Base-by-base conservation (phyloP, 148 eudicot species). In the Dianthus caryophyllus region DNA sequence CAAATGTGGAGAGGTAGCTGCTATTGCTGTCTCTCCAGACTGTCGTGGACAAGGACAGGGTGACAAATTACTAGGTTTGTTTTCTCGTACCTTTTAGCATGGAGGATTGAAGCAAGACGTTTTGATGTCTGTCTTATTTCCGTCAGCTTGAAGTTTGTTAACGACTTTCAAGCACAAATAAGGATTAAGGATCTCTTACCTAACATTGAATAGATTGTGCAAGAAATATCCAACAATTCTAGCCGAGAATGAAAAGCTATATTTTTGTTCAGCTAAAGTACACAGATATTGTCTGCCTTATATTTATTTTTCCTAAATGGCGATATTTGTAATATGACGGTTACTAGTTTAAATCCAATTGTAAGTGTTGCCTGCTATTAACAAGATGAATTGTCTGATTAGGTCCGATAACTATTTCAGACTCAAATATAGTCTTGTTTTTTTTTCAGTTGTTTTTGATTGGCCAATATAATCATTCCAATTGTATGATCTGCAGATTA, bases 11-110 rank as follows among this genome's bases (percentile, higher is more conserved):
- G 98, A 94, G 76, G 87, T 94, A 76, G 97, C 98, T 74, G 91
- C 97, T 29, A 81, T 90, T 73, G 98, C 97, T 75, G 98, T 94
- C 76, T 90, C 97, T 67, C 84, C 97, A 17, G 97, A 94, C 54
- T 94, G 98, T 71, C 97, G 96, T 55, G 97, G 92, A 52, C 97
- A 90, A 80, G 96, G 98, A 65, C 97, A 86, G 75, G 98, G 98
- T 66, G 98, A 94, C 75, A 90, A 90, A 76, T 79, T 94, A 66
- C 86, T 94, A 52, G 98, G 98, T 94, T 86, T 17, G 43, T 51
- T 61, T 24, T 33, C 39, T 14, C 17, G 57, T 10, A 41, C 53
- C 21, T 18, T 58, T 39, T 17, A 1, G 18, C 52, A 18, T 25
- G 30, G 41, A n/a, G 41, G 4, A 6, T 60, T 6, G 48, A 60